Base-by-base conservation (phyloP, 2,329 filamentous ascomycete genomes). In the Huntiella savannae region DNA sequence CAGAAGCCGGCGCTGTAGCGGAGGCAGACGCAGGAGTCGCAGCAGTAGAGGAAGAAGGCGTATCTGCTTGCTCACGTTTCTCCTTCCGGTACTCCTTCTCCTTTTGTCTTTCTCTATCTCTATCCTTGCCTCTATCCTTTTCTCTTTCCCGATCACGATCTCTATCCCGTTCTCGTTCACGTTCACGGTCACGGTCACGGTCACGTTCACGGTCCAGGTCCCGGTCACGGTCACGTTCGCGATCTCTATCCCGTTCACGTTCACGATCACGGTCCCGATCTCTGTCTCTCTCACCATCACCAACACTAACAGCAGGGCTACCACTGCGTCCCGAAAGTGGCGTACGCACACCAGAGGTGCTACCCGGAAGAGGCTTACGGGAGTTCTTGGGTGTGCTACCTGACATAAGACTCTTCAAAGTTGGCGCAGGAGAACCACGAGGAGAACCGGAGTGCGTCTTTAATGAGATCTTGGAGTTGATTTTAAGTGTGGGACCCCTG, bases 301-400 rank as follows among this genome's bases (percentile, higher is more conserved):
- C 16, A 22, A 17, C 33, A 12, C 42, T 22, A 7, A 33, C 8
- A 28, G 22, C 22, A 28, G 22, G 22, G 22, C 22, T 28, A 7
- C 22, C 22, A 10, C 22, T 28, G 8, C 22, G 22, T 3, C 22
- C 22, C 6, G 22, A 28, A 28, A 28, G 22, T 28, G 22, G 22
- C 22, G 22, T 28, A 28, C 22, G 22, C 6, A 28, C 22, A 28
- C 22, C 22, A 28, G 22, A 28, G 22, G 22, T 16, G 33, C 28
- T 46, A 22, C 48, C 48, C 4, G 48, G 48, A 4, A 49, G 15
- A 12, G 48, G 48, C 40, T 49, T 49, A 16, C 48, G 44, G 3
- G 34, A 38, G 6, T 33, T 15, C 43, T 49, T 49, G 19, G 47
- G 47, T 19, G 47, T 46, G 36, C 40, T 36, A 7, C 40, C 39